Percentiles rank a stretch among this genome's conserved stretches.
Conservation (phyloP, 257 asterid species). For the Salvia miltiorrhiza region DNA sequence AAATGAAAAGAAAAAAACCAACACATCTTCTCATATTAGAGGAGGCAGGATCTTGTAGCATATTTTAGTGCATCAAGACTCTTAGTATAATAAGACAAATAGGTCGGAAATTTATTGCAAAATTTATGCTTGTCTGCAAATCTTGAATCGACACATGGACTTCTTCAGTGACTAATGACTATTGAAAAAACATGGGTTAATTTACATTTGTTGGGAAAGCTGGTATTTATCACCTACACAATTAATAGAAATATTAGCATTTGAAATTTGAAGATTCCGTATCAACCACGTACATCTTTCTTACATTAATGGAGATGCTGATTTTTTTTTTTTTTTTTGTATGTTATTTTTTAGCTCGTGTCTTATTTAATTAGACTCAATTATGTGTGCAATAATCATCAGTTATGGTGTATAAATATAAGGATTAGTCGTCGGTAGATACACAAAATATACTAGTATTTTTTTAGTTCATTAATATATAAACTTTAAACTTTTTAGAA, state of each 20-base stretch:
- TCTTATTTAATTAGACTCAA: too few relatives aligned
- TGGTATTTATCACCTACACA: neutral
- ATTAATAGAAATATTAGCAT: neutral
- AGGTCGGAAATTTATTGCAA: neutral
- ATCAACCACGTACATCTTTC: too few relatives aligned
- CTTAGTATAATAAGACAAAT: neutral
- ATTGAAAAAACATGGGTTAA: neutral
- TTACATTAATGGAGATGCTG: too few relatives aligned
- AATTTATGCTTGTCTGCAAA: neutral
- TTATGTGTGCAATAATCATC: too few relatives aligned
- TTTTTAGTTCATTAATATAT: too few relatives aligned
- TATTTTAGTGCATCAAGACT: neutral
- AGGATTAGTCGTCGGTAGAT: too few relatives aligned
- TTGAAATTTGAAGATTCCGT: too few relatives aligned
- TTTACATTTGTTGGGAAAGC: neutral
- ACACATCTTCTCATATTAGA: neutral
- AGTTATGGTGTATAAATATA: too few relatives aligned
- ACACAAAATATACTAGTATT: too few relatives aligned
- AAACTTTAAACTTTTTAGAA: too few relatives aligned
- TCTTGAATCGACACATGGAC: neutral
- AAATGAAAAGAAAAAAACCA: neutral
- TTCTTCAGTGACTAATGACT: neutral
- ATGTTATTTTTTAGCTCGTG: too few relatives aligned
- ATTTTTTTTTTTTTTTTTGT: too few relatives aligned
- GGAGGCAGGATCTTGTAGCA: neutral